Conservation (phyloP, 2,329 filamentous ascomycete species). For the Ciborinia camelliae region DNA sequence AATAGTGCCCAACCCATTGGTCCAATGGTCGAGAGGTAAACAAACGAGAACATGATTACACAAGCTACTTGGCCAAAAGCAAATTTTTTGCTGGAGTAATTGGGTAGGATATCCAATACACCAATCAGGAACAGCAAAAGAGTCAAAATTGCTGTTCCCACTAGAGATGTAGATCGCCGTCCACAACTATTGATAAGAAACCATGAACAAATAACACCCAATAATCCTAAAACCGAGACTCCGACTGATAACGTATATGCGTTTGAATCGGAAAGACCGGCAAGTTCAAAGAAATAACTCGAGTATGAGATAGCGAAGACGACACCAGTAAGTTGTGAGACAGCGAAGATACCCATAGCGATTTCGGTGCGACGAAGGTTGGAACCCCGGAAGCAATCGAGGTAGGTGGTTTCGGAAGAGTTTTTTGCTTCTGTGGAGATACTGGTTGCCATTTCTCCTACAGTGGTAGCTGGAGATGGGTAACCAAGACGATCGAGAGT, state of each 20-base stretch:
- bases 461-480: constrained; percentile 41
- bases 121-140: constrained; percentile 12
- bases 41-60: constrained; percentile 16
- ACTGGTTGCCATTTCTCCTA: constrained; percentile 28
- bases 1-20: constrained; percentile 19
- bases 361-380: constrained; percentile 27
- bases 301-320: constrained; percentile 55
- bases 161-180: constrained; percentile 18
- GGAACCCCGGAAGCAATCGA: constrained; percentile 30
- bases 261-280: constrained; percentile 39
- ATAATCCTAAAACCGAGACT: constrained; percentile 8
- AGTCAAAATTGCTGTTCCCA: constrained; percentile 11
- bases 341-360: constrained; percentile 27
- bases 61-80: constrained; percentile 17
- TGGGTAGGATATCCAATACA: constrained; percentile 17
- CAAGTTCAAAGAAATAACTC: constrained; percentile 48
- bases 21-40: constrained; percentile 14
- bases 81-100: constrained; percentile 7
- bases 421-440: constrained; percentile 27
- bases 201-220: constrained; percentile 17
- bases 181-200: constrained; percentile 17
- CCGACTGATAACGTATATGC: constrained; percentile 37
- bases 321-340: constrained; percentile 50
- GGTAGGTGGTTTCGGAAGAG: constrained; percentile 18
- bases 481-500: constrained; percentile 42